Conservation (phyloP, 495 filamentous ascomycete species). For the Trypethelium eluteriae region DNA sequence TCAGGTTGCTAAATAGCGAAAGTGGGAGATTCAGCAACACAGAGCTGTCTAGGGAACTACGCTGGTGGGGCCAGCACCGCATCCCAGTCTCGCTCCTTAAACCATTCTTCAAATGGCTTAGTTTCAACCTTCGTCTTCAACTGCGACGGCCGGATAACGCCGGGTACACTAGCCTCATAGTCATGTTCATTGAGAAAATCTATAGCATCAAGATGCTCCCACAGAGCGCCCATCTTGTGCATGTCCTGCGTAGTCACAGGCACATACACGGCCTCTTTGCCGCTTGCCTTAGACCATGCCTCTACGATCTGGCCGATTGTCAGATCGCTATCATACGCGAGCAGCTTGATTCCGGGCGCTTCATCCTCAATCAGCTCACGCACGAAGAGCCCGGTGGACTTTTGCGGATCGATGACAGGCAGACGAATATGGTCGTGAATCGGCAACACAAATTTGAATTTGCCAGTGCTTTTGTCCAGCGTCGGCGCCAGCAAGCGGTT, state of each 20-base stretch:
- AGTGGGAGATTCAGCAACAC: not conserved
- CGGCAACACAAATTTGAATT: not conserved
- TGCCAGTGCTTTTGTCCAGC: not conserved
- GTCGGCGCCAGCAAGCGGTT: too few relatives aligned
- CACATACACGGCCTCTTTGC: slow-evolving; percentile 29
- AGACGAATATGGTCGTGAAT: not conserved
- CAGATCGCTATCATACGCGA: slow-evolving; percentile 40
- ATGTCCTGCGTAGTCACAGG: slow-evolving; percentile 31
- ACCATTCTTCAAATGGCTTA: slow-evolving; percentile 34
- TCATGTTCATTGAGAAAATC: slow-evolving; percentile 37
- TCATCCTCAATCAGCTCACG: slow-evolving; percentile 25
- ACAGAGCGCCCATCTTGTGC: slow-evolving; percentile 33
- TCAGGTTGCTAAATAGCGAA: too few relatives aligned
- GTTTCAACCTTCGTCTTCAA: slow-evolving; percentile 31
- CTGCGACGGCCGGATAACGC: slow-evolving; percentile 34
- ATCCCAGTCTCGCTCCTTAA: slow-evolving; percentile 20
- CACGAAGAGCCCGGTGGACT: not conserved
- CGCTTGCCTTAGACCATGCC: slow-evolving; percentile 34
- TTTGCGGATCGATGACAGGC: not conserved
- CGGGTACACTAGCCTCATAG: slow-evolving; percentile 36
- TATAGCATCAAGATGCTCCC: slow-evolving; percentile 36
- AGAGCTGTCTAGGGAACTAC: not conserved
- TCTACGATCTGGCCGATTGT: slow-evolving; percentile 30
- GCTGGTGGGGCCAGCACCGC: not conserved
- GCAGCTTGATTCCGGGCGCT: slow-evolving; percentile 33